A percentile compares a stretch with the other conserved stretches of the same genome.
phyloP scores from a whole-genome alignment of 768 basidiomycete genomes.

The Mycena leptocephala region DNA sequence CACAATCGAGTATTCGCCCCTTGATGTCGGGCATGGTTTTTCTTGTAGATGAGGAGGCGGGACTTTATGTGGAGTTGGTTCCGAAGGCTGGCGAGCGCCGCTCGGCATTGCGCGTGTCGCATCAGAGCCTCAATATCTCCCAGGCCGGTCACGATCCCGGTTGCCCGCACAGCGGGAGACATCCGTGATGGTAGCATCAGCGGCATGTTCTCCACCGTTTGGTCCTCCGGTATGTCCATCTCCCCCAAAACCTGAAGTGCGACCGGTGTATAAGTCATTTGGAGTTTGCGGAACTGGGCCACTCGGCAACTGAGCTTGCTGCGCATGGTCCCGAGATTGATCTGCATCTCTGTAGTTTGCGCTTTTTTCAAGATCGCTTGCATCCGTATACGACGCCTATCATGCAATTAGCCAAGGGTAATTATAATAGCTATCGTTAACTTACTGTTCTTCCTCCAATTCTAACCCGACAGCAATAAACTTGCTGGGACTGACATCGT shows the following conservation, averaged over 20 bases:
- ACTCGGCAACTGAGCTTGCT: neutral
- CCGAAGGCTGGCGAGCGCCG: constrained; percentile 6
- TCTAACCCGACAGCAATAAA: too few species aligned
- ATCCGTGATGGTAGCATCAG: too few species aligned
- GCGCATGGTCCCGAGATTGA: neutral
- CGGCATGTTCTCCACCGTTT: neutral
- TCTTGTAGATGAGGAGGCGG: constrained; percentile 1
- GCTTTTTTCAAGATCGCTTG: too few species aligned
- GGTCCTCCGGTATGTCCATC: neutral
- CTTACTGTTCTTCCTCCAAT: too few species aligned
- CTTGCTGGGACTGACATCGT: too few species aligned
- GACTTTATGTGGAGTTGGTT: constrained; percentile 25
- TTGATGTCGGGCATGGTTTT: constrained; percentile 13
- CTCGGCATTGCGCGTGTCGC: constrained; percentile 20
- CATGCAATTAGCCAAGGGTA: too few species aligned
- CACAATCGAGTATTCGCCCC: constrained; percentile 16
- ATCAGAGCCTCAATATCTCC: neutral
- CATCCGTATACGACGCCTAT: neutral
- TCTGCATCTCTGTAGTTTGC: neutral
- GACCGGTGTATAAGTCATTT: constrained; percentile 5
- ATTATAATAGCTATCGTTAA: too few species aligned
- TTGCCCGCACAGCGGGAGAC: too few species aligned
- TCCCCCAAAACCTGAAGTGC: neutral
- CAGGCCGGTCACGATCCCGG: neutral
- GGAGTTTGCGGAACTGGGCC: neutral